A percentile compares a stretch with the other conserved stretches of the same genome.
Evolutionary conservation across 2,329 filamentous ascomycete species (phyloP).

Genomic region (Fusarium circinatum): DNA sequence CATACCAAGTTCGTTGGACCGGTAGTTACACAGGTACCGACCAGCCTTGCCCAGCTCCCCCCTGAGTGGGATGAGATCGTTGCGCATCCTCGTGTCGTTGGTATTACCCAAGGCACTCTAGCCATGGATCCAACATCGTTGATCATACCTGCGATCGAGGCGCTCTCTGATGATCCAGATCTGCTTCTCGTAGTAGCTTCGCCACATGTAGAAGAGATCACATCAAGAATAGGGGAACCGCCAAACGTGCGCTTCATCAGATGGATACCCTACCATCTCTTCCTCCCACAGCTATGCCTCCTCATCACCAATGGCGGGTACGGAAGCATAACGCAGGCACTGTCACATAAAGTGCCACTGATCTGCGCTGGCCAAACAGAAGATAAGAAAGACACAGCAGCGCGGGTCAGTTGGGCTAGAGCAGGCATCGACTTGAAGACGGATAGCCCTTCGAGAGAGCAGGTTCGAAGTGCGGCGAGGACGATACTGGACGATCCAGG

Average conservation of each 20-base stretch:
- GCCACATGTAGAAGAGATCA: conserved; percentile 44
- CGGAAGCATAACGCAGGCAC: conserved; percentile 50
- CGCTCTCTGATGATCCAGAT: conserved; percentile 42
- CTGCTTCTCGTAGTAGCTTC: conserved; percentile 50
- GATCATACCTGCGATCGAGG: conserved; percentile 51
- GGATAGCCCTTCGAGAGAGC: conserved; percentile 44
- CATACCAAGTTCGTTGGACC: conserved; percentile 49
- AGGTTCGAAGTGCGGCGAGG: conserved; percentile 42
- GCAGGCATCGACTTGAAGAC: conserved; percentile 51
- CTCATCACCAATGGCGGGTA: conserved; percentile 53
- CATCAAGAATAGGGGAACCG: conserved; percentile 27
- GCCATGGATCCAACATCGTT: conserved; percentile 51
- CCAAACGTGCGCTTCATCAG: conserved; percentile 46
- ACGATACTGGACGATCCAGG: conserved; percentile 39
- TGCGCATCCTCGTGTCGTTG: conserved; percentile 45
- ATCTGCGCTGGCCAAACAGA: conserved; percentile 51
- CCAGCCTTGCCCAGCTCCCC: conserved; percentile 38
- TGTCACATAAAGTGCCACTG: conserved; percentile 49
- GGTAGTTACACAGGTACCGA: conserved; percentile 42
- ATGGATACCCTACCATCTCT: conserved; percentile 51
- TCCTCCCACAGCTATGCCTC: conserved; percentile 48
- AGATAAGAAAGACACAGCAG: conserved; percentile 52
- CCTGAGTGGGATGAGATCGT: conserved; percentile 48
- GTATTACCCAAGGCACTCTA: conserved; percentile 53
- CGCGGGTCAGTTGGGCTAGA: conserved; percentile 46